These are phyloP conservation scores for Lablab purpureus DNA, from an alignment of 306 rosid genomes.

Conservation along the genomic window DNA sequence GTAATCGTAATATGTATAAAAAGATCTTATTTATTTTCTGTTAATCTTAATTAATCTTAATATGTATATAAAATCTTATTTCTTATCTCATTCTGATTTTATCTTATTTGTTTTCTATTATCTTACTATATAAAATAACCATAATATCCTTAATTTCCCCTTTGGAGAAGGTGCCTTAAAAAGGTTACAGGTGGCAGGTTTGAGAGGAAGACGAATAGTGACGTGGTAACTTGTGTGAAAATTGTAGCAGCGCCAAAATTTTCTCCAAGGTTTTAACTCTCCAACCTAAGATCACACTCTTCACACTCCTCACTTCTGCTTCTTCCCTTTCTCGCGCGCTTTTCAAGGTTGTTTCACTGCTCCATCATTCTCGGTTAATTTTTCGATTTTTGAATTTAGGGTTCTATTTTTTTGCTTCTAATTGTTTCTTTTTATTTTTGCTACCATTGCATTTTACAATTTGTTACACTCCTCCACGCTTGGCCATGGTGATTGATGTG, in stretches of 20 bases:
- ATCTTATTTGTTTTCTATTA: too few relatives aligned
- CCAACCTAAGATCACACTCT: not conserved
- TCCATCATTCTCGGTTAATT: not conserved
- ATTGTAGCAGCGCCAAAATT: not conserved
- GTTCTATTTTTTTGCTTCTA: not conserved
- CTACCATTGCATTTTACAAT: slow-evolving; percentile 4
- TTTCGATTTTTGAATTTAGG: slow-evolving; percentile 8
- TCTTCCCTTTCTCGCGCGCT: not conserved
- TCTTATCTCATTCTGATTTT: too few relatives aligned
- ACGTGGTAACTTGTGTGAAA: not conserved
- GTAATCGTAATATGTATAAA: too few relatives aligned
- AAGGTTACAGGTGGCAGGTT: not conserved
- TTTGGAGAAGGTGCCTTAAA: too few relatives aligned
- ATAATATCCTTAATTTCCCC: too few relatives aligned
- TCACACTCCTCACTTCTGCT: not conserved
- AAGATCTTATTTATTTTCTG: too few relatives aligned
- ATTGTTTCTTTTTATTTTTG: too few relatives aligned
- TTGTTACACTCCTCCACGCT: not conserved
- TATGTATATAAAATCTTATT: too few relatives aligned
- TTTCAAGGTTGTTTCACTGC: not conserved
- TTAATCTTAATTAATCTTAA: too few relatives aligned
- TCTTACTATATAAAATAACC: too few relatives aligned
- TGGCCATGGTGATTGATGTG: not conserved
- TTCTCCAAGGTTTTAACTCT: not conserved
- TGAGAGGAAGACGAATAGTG: not conserved